Evolutionary conservation across 1,284 basidiomycete species (phyloP), one percentile per base, ranked within the genome.

Genomic region (Mycosarcoma maydis): DNA sequence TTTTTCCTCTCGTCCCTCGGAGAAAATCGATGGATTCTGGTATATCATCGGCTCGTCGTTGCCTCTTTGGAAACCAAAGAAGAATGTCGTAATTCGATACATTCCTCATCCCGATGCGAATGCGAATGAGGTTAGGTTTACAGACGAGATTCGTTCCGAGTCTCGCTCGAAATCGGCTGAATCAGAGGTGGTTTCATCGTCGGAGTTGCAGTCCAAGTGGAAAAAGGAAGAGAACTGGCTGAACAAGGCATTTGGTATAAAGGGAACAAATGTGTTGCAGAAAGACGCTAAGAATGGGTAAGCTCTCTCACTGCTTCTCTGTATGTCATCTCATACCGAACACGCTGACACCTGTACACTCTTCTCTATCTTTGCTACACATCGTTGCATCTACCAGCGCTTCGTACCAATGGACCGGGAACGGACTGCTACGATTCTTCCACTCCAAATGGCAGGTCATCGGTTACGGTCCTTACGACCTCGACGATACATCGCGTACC

Each of bases 381-480:
- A 8, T 40, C n/a, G 6, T 30, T 30, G 29, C 14, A 14, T 10
- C 17, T 10, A n/a, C 10, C 58, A 70, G 65, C 7, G 68, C 55
- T 4, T 62, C 64, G 2, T 70, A 67, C 46, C 68, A 72, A 38
- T 72, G 65, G 68, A 72, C 58, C 19, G 67, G 67, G 36, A 59
- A 64, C 43, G 65, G 62, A 1, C 54, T 72, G 22, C 60, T 68
- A 27, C 51, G 47, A 20, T 48, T 67, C 48, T 72, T 72, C 58
- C 62, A 72, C 38, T 61, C 57, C 19, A 67, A 62, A 48, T 67
- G 68, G 64, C 68, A 72, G 33, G 54, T 72, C 20, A 67, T 72
- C 19, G 65, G 65, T 37, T 72, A 70, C 24, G 67, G 67, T 3
- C 60, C 60, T 7, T 70, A 70, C 67, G 61, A 70, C 44, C 56